Base-by-base conservation (phyloP, 805 yeast species). In the Teunomyces tritomae region DNA sequence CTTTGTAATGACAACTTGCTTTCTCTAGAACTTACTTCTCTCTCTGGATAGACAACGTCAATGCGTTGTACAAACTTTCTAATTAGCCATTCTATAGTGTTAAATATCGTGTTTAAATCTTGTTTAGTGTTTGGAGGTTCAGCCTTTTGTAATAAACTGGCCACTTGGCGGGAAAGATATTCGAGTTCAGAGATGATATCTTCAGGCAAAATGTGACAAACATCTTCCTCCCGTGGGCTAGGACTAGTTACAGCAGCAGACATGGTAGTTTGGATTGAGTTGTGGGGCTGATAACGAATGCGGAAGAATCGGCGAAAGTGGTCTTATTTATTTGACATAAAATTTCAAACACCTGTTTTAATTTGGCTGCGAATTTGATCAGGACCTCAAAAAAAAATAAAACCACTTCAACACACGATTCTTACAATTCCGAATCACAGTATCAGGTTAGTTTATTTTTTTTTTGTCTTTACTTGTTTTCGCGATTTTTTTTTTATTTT, bases 351-450 rank as follows among this genome's bases (percentile, higher is more conserved):
- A 6, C 16, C 40, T 37, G 40, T 37, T 37, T 37, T 26, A 16
- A 20, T 37, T 37, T 37, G 40, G 40, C 40, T 37, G 40, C 40
- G 40, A 37, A 39, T 39, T 39, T 28, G 26, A 30, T 24, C 37
- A 28, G 32, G 16, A 28, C 41, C 28, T 34, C 41, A 35, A 43
- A 26, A 43, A 14, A 28, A n/a, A 48, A 44, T 28, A 56, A 52
- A 20, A 20, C 24, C 24, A 20, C 6, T 16, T 24, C n/a, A 9
- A 27, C 29, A 43, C 28, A 17, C 16, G n/a, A 7, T 28, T 16
- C 10, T 28, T 30, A 17, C 26, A 40, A 26, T 26, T 36, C 28
- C 8, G 16, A 32, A 32, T 32, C 34, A 32, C 34, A 13, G 17
- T 10, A 32, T 16, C 11, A 16, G 14, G 10, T 11, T 35, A 16